These are phyloP conservation scores for Rosa rugosa DNA, from an alignment of 306 rosid species.

Conservation along the genomic window DNA sequence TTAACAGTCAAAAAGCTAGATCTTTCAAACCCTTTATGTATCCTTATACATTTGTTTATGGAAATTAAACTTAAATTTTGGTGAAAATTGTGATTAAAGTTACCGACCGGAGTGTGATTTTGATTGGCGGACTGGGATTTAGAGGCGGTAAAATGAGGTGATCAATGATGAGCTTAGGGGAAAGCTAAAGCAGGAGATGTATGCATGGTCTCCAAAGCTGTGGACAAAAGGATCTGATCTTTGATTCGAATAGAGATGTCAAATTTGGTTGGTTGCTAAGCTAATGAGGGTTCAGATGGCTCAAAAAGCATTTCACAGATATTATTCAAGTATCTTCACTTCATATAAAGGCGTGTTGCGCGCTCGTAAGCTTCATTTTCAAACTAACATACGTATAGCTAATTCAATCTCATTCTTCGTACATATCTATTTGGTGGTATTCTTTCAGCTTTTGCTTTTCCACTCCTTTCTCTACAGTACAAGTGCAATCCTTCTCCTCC, in stretches of 20 bases:
- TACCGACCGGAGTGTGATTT: conserved; percentile 28
- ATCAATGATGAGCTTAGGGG: conserved; percentile 60
- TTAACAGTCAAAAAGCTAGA: conserved; percentile 56
- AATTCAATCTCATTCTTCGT: neutral
- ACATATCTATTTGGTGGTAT: neutral
- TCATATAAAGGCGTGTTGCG: neutral
- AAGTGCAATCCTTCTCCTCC: neutral
- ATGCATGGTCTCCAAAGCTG: conserved; percentile 83
- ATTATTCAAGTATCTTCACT: conserved; percentile 1
- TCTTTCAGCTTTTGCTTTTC: neutral
- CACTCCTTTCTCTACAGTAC: neutral
- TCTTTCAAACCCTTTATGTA: conserved; percentile 29
- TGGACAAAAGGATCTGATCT: conserved; percentile 79
- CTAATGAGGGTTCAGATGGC: conserved; percentile 28
- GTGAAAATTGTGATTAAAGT: conserved; percentile 31
- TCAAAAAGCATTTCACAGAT: conserved; percentile 32
- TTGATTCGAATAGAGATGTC: conserved; percentile 67
- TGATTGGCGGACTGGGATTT: conserved; percentile 36
- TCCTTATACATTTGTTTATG: conserved; percentile 16
- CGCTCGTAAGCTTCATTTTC: conserved; percentile 19
- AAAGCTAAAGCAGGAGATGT: conserved; percentile 41
- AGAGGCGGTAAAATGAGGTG: conserved; percentile 48
- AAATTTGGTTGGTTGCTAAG: conserved; percentile 66
- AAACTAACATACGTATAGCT: neutral
- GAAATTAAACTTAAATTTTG: conserved; percentile 1